phyloP scores from a whole-genome alignment of 805 yeast genomes.

The Schwanniomyces occidentalis region DNA sequence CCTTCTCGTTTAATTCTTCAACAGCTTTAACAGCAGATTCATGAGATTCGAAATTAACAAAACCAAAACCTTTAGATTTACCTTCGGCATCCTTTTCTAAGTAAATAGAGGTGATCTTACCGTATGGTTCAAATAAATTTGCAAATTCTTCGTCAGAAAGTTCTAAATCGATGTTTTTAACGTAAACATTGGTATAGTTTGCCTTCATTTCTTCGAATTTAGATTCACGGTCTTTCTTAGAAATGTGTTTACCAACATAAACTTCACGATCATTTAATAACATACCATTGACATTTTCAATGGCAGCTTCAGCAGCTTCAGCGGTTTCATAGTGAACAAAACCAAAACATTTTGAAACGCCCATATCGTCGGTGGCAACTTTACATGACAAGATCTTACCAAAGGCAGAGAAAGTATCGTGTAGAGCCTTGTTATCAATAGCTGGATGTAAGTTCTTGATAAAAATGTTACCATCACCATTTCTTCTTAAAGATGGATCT shows the following conservation, averaged over 20 bases:
- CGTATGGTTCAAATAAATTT: conserved; percentile 69
- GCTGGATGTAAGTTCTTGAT: conserved; percentile 98
- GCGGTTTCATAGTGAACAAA: conserved; percentile 94
- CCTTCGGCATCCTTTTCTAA: conserved; percentile 81
- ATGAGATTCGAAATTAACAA: conserved; percentile 87
- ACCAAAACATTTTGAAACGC: conserved; percentile 93
- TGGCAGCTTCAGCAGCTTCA: conserved; percentile 92
- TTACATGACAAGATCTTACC: conserved; percentile 96
- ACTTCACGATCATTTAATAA: conserved; percentile 94
- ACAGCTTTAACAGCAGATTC: conserved; percentile 89
- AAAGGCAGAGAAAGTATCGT: conserved; percentile 96
- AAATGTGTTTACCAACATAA: conserved; percentile 89
- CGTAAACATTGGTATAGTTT: conserved; percentile 93
- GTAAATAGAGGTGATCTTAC: conserved; percentile 80
- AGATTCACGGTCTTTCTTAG: conserved; percentile 92
- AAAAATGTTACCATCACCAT: conserved; percentile 95
- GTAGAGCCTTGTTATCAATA: conserved; percentile 97
- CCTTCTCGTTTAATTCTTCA: conserved; percentile 85
- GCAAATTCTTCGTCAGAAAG: conserved; percentile 69
- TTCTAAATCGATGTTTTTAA: conserved; percentile 81
- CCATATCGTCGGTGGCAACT: conserved; percentile 92
- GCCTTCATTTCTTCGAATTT: conserved; percentile 88
- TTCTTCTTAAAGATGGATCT: conserved; percentile 93
- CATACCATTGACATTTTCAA: conserved; percentile 98
- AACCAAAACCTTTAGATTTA: conserved; percentile 93